Percentiles rank a stretch among this genome's conserved stretches.
These are phyloP conservation scores for Echinochloa phyllopogon DNA, from an alignment of 176 grass and related monocot species.

Conservation along the genomic window DNA sequence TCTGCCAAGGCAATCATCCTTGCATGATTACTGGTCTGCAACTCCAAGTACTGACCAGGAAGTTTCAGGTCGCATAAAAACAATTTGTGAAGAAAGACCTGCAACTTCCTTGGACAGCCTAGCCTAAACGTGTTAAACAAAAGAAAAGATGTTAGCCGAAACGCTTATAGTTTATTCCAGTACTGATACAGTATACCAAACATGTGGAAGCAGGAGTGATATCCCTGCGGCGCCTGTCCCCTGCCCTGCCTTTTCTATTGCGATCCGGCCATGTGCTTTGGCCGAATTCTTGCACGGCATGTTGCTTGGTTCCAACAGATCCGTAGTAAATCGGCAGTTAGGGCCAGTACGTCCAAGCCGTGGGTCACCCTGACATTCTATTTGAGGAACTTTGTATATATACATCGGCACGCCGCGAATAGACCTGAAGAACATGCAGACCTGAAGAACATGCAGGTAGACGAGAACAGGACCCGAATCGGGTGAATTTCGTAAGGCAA, in stretches of 20 bases:
- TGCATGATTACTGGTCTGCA: not conserved
- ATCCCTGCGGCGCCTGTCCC: not conserved
- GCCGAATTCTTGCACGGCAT: slow-evolving; percentile 31
- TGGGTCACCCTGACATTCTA: not conserved
- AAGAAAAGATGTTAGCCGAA: not conserved
- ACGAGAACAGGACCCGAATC: not conserved
- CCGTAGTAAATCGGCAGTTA: slow-evolving; percentile 7
- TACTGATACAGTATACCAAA: not conserved
- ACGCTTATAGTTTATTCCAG: not conserved
- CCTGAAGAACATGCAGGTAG: slow-evolving; percentile 32
- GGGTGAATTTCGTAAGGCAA: not conserved
- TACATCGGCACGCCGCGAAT: not conserved
- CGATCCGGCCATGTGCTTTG: slow-evolving; percentile 34
- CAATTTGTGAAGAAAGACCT: not conserved
- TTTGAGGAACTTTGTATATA: slow-evolving; percentile 6
- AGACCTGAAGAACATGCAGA: slow-evolving; percentile 28
- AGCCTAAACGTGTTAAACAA: not conserved
- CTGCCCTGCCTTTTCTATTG: not conserved
- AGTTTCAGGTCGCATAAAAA: slow-evolving; percentile 1
- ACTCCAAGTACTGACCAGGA: not conserved
- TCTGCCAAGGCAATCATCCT: not conserved
- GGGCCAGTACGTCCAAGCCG: slow-evolving; percentile 20
- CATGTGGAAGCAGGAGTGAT: slow-evolving; percentile 37
- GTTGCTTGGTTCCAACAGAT: slow-evolving; percentile 27
- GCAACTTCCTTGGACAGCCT: not conserved